These are phyloP conservation scores for Panaeolus cyanescens DNA, from an alignment of 768 basidiomycete species.

Conservation along the genomic window DNA sequence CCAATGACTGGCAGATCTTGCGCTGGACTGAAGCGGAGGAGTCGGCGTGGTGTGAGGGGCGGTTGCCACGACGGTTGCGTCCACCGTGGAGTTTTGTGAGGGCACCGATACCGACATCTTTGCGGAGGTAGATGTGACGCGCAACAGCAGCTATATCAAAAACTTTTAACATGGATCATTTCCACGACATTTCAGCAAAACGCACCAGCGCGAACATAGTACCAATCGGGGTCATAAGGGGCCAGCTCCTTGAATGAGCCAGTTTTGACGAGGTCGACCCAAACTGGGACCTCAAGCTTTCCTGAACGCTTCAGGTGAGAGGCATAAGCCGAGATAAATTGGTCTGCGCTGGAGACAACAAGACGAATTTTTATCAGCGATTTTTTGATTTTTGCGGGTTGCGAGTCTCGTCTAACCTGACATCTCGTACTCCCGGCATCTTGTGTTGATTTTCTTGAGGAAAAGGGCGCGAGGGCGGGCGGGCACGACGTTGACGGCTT, in stretches of 20 bases:
- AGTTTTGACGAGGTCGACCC: conserved; percentile 99
- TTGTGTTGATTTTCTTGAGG: conserved; percentile 51
- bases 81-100: conserved; percentile 97
- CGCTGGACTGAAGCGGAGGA: conserved; percentile 89
- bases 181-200: conserved; percentile 15
- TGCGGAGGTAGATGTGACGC: conserved; percentile 99
- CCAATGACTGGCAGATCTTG: conserved; percentile 93
- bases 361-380: conserved; percentile 19
- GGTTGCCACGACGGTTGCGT: conserved; percentile 93
- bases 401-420: conserved; percentile 51
- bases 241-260: conserved; percentile 97
- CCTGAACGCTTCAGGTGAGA: conserved; percentile 97
- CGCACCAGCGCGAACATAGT: conserved; percentile 96
- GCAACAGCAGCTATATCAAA: conserved; percentile 79
- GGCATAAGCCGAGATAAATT: conserved; percentile 92
- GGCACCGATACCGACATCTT: conserved; percentile 92
- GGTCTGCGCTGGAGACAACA: conserved; percentile 68
- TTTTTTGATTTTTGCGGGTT: conserved; percentile 7
- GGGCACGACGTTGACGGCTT: conserved; percentile 50
- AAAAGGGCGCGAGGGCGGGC: conserved; percentile 44
- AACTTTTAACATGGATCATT: background rate
- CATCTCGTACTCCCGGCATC: conserved; percentile 85
- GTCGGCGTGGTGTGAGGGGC: conserved; percentile 92
- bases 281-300: conserved; percentile 98
- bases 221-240: conserved; percentile 99